Evolutionary conservation across 495 filamentous ascomycete species (phyloP).

Genomic region (Pseudevernia furfuracea): DNA sequence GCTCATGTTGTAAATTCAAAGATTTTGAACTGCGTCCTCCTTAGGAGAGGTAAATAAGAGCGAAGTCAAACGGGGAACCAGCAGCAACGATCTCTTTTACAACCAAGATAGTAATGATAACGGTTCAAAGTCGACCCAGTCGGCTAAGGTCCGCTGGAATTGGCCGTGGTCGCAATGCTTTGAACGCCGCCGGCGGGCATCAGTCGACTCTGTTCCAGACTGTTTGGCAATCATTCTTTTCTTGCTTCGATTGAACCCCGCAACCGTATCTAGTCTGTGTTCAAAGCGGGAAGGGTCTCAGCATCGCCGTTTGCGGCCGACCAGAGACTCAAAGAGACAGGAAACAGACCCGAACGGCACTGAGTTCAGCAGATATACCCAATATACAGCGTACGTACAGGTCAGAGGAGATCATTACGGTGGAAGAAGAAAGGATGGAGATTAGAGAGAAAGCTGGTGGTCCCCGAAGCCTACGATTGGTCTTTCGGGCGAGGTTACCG

Average conservation of each 20-base stretch:
- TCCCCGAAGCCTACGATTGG: not conserved
- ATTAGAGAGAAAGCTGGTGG: not conserved
- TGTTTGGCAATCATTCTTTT: not conserved
- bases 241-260: not conserved
- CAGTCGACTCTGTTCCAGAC: not conserved
- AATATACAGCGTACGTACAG: not conserved
- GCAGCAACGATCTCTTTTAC: not conserved
- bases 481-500: not conserved
- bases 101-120: not conserved
- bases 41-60: not conserved
- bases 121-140: not conserved
- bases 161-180: not conserved
- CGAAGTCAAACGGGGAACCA: not conserved
- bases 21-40: not conserved
- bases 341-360: not conserved
- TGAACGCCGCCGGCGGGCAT: not conserved
- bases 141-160: not conserved
- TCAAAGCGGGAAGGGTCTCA: not conserved
- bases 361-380: not conserved
- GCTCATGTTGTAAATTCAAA: not conserved
- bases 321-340: not conserved
- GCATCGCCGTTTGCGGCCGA: constrained; percentile 5
- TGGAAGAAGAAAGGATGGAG: not conserved
- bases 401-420: not conserved
- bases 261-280: not conserved